A percentile compares a stretch with the other conserved stretches of the same genome.
These are phyloP conservation scores for Beauveria australis DNA, from an alignment of 2,329 filamentous ascomycete genomes.

Conservation along the genomic window DNA sequence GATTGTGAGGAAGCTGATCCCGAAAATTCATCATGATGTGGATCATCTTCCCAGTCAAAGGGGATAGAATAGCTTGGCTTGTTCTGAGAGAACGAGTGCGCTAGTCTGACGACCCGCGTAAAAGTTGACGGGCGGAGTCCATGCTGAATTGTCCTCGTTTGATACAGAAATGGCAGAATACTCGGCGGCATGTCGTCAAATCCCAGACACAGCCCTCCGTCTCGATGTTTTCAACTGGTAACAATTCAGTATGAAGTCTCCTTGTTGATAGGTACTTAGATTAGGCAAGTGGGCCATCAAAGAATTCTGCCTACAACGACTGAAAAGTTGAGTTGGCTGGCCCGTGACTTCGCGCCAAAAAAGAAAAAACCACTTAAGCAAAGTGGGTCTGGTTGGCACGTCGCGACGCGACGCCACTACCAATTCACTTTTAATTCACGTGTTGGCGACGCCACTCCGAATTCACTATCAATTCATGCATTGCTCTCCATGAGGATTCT, in stretches of 20 bases:
- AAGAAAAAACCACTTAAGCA: constrained; percentile 17
- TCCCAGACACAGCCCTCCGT: neutral
- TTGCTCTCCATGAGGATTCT: neutral
- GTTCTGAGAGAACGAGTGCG: constrained; percentile 13
- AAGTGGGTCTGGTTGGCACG: constrained; percentile 7
- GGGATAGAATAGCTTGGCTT: constrained; percentile 35
- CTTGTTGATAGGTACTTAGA: neutral
- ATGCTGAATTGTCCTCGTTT: constrained; percentile 51
- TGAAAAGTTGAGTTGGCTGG: constrained; percentile 14
- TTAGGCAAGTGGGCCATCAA: neutral
- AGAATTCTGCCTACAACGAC: neutral
- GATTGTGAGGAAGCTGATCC: constrained; percentile 16
- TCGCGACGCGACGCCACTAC: neutral
- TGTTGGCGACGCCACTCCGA: neutral
- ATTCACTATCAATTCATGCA: constrained; percentile 7
- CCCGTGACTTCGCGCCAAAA: constrained; percentile 26
- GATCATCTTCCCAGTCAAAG: constrained; percentile 38
- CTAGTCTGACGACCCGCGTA: constrained; percentile 17
- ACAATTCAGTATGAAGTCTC: neutral
- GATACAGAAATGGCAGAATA: constrained; percentile 61
- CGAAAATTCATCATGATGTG: constrained; percentile 14
- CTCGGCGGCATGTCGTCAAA: constrained; percentile 23
- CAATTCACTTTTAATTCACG: constrained; percentile 7
- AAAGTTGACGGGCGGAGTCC: constrained; percentile 19
- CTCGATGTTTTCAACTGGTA: neutral